Percentiles rank a stretch among this genome's conserved stretches.
Evolutionary conservation across 1,139 yeast species (phyloP).

Genomic region (Blastobotrys raffinosifermentans): DNA sequence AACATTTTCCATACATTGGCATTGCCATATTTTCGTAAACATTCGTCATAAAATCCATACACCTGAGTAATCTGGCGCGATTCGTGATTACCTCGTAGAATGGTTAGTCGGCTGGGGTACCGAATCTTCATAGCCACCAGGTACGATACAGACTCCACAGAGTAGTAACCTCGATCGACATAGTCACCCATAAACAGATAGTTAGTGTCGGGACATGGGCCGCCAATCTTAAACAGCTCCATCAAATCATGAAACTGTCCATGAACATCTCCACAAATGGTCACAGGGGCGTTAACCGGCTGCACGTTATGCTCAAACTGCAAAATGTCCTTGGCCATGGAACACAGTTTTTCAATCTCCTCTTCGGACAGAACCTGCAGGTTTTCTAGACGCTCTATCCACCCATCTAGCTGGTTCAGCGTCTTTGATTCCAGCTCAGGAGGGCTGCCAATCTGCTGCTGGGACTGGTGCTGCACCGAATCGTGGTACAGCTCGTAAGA

Average conservation of each 20-base stretch:
- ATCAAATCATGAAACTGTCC: constrained; percentile 94
- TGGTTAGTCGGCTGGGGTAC: constrained; percentile 88
- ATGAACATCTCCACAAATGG: constrained; percentile 98
- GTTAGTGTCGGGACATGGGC: constrained; percentile 79
- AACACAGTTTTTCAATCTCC: constrained; percentile 75
- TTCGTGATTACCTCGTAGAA: constrained; percentile 95
- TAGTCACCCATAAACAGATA: constrained; percentile 85
- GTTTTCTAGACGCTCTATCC: constrained; percentile 57
- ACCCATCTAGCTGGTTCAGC: constrained; percentile 44
- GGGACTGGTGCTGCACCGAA: neutral
- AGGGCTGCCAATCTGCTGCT: constrained; percentile 2
- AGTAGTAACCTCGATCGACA: constrained; percentile 96
- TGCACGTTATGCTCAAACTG: constrained; percentile 92
- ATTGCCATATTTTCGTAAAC: constrained; percentile 89
- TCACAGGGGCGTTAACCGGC: constrained; percentile 91
- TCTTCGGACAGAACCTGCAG: constrained; percentile 83
- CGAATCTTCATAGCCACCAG: constrained; percentile 80
- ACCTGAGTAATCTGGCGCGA: constrained; percentile 96
- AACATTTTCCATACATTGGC: constrained; percentile 89
- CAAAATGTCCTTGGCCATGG: constrained; percentile 81
- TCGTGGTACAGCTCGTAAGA: neutral
- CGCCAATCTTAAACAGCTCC: constrained; percentile 82
- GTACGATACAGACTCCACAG: constrained; percentile 79
- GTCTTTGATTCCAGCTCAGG: constrained; percentile 18
- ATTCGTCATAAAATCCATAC: constrained; percentile 96